Evolutionary conservation across 306 rosid genomes (phyloP).

Genomic region (cucumber (Cucumis sativus)): DNA sequence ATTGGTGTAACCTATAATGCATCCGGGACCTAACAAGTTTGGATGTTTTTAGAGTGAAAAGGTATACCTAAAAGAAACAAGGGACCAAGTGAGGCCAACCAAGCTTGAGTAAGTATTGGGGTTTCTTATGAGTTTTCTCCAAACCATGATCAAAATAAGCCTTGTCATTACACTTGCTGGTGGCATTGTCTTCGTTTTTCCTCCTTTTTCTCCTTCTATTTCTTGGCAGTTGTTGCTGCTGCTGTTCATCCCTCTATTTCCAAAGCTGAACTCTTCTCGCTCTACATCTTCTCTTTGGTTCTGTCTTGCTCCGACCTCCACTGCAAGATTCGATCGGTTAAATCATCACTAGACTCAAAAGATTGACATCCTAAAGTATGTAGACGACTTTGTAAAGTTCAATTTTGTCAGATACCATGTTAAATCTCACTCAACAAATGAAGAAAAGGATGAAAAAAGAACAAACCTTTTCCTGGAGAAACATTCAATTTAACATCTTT

Average conservation of each 20-base stretch:
- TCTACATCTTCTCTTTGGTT: conserved; percentile 46
- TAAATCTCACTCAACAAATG: neutral
- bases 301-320: conserved; percentile 43
- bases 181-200: conserved; percentile 39
- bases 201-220: conserved; percentile 22
- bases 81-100: conserved; percentile 71
- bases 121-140: conserved; percentile 81
- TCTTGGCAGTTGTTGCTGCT: conserved; percentile 18
- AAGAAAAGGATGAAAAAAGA: neutral
- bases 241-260: conserved; percentile 53
- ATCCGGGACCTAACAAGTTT: neutral
- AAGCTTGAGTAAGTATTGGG: conserved; percentile 87
- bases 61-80: conserved; percentile 50
- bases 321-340: conserved; percentile 13
- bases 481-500: conserved; percentile 48
- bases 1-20: no score
- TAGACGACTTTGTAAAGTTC: no score
- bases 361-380: no score
- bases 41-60: neutral
- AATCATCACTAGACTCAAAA: neutral
- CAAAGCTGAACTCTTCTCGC: conserved; percentile 72
- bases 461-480: conserved; percentile 61
- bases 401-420: neutral
- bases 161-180: conserved; percentile 86
- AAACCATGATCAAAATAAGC: conserved; percentile 80